Percentiles rank a stretch among this genome's conserved stretches.
phyloP scores from a whole-genome alignment of 1,284 basidiomycete species.

The Naganishia sp. region DNA sequence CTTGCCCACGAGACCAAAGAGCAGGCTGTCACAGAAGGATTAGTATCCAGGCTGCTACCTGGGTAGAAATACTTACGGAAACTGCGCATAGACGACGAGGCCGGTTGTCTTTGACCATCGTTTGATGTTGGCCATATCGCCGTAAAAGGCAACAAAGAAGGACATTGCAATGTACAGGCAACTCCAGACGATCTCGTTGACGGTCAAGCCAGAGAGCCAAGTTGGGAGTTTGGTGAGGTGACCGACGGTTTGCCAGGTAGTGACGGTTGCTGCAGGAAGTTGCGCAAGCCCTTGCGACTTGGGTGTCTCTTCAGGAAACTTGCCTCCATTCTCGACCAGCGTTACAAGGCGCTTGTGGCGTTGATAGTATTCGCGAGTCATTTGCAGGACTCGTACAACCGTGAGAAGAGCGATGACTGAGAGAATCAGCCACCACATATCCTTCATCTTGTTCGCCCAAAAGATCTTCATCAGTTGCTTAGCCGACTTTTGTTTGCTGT shows the following conservation, averaged over 20 bases:
- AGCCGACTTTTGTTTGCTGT: not conserved
- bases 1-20: slow-evolving; percentile 52
- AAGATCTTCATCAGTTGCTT: not conserved
- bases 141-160: slow-evolving; percentile 8
- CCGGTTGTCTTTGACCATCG: slow-evolving; percentile 23
- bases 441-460: slow-evolving; percentile 1
- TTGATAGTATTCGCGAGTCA: slow-evolving; percentile 16
- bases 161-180: slow-evolving; percentile 20
- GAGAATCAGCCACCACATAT: slow-evolving; percentile 22
- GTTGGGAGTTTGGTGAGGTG: slow-evolving; percentile 25
- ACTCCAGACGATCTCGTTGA: slow-evolving; percentile 29
- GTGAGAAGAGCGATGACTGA: slow-evolving; percentile 12
- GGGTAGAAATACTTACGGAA: slow-evolving; percentile 21
- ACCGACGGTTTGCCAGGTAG: slow-evolving; percentile 24
- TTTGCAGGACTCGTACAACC: slow-evolving; percentile 14
- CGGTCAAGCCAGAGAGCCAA: slow-evolving; percentile 19
- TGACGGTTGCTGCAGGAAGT: slow-evolving; percentile 10
- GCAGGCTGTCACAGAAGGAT: slow-evolving; percentile 33
- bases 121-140: slow-evolving; percentile 6
- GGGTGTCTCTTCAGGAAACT: not conserved
- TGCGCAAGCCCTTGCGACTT: not conserved
- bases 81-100: slow-evolving; percentile 30
- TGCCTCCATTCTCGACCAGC: slow-evolving; percentile 4
- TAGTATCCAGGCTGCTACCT: not conserved
- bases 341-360: slow-evolving; percentile 9